A percentile compares a stretch with the other conserved stretches of the same genome.
Conservation (phyloP, 2,329 filamentous ascomycete species). For the Pyricularia pennisetigena region DNA sequence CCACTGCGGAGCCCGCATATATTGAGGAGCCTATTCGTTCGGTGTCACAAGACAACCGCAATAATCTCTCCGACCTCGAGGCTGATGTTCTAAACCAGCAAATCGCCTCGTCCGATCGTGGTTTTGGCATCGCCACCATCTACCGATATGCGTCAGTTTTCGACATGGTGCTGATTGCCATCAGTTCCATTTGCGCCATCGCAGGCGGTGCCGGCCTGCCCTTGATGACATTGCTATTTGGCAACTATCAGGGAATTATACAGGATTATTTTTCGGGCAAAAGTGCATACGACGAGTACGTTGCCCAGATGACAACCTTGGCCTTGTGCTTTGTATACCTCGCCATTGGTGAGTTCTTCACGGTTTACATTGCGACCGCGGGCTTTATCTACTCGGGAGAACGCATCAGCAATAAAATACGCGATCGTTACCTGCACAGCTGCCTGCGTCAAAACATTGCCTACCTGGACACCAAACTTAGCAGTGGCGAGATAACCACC, state of each 20-base stretch:
- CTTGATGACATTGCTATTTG: conserved; percentile 52
- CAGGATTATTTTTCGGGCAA: no score
- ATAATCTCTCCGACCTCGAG: no score
- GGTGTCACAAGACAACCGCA: no score
- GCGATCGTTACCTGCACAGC: conserved; percentile 73
- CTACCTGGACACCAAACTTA: conserved; percentile 78
- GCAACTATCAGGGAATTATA: conserved; percentile 35
- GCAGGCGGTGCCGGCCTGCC: conserved; percentile 66
- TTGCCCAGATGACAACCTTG: conserved; percentile 64
- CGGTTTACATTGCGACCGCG: conserved; percentile 70
- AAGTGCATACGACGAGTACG: no score
- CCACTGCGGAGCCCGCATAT: no score
- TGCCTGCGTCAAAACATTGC: conserved; percentile 84
- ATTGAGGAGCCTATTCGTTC: no score
- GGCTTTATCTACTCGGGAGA: conserved; percentile 86
- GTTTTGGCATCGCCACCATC: no score
- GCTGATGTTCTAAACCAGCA: no score
- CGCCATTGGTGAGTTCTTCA: conserved; percentile 69
- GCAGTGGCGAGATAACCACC: conserved; percentile 86
- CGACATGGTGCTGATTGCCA: conserved; percentile 39
- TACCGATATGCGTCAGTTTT: no score
- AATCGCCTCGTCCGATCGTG: no score
- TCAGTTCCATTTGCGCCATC: conserved; percentile 56
- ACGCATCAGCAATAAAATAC: conserved; percentile 68
- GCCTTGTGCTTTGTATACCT: conserved; percentile 83